These are phyloP conservation scores for Yamadazyma dendronema DNA, from an alignment of 1,139 yeast species.

Conservation along the genomic window DNA sequence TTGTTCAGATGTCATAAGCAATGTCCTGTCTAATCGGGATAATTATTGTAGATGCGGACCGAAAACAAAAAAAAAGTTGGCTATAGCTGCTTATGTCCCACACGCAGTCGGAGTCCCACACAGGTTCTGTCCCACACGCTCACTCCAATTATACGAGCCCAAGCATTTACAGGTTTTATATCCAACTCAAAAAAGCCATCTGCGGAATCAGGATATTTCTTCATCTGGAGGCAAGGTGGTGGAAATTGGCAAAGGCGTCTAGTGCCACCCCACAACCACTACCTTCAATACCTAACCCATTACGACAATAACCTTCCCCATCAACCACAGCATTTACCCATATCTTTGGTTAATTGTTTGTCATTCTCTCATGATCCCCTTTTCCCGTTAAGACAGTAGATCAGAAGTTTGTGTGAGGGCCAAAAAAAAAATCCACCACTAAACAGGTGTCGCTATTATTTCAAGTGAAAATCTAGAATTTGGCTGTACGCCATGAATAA, in stretches of 20 bases:
- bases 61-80: background rate
- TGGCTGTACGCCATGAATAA: conserved; percentile 5
- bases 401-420: background rate
- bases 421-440: background rate
- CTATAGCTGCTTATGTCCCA: background rate
- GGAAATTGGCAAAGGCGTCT: too few relatives aligned
- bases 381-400: conserved; percentile 1
- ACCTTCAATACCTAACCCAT: background rate
- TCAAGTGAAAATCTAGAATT: conserved; percentile 10
- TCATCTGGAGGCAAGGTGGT: background rate
- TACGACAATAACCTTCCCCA: background rate
- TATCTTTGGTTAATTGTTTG: too few relatives aligned
- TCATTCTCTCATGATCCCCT: too few relatives aligned
- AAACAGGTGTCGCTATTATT: conserved; percentile 2
- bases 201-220: conserved; percentile 1
- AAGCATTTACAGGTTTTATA: background rate
- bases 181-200: background rate
- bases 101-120: too few relatives aligned
- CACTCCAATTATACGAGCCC: conserved; percentile 3
- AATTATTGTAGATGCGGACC: background rate
- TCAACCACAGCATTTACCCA: too few relatives aligned
- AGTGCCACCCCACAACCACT: background rate
- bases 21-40: background rate
- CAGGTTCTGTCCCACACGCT: background rate
- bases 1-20: background rate